A percentile compares a stretch with the other conserved stretches of the same genome.
These are phyloP conservation scores for Penicillium aurantiogriseum DNA, from an alignment of 2,329 filamentous ascomycete species.

Conservation along the genomic window DNA sequence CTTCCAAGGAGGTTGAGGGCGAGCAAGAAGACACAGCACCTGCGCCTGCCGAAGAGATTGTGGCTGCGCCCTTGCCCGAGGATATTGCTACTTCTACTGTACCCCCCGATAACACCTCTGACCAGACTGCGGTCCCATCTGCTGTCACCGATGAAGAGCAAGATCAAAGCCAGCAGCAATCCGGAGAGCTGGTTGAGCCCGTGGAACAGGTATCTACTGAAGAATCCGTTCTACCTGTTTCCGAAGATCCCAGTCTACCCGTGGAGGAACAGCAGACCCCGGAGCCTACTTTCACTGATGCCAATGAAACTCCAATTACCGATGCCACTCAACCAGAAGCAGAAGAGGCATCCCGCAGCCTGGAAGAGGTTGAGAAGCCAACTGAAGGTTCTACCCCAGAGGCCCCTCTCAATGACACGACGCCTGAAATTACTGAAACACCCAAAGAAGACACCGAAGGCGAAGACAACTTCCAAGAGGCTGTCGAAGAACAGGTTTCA, in stretches of 20 bases:
- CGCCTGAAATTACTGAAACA: constrained; percentile 1
- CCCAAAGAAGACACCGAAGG: constrained; percentile 11
- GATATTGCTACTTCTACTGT: neutral
- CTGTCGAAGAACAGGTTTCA: constrained; percentile 16
- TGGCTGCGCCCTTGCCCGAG: neutral
- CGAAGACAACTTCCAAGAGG: constrained; percentile 22
- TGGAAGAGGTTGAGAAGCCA: constrained; percentile 1
- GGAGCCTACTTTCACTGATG: constrained; percentile 1
- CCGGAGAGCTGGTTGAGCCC: neutral
- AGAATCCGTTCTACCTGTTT: neutral
- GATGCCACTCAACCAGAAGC: neutral
- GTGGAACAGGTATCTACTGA: neutral
- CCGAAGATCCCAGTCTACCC: neutral
- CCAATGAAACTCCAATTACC: neutral
- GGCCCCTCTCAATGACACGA: neutral
- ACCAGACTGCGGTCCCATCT: neutral
- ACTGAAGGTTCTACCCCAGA: neutral
- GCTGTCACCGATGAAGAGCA: neutral
- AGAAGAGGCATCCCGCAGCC: neutral
- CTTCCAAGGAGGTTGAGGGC: neutral
- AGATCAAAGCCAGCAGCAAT: neutral
- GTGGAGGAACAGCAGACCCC: neutral
- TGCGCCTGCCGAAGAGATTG: neutral
- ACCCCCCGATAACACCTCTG: neutral
- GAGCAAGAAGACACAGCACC: neutral